These are phyloP conservation scores for Margaritispora aquatica DNA, from an alignment of 495 filamentous ascomycete species.

Conservation along the genomic window DNA sequence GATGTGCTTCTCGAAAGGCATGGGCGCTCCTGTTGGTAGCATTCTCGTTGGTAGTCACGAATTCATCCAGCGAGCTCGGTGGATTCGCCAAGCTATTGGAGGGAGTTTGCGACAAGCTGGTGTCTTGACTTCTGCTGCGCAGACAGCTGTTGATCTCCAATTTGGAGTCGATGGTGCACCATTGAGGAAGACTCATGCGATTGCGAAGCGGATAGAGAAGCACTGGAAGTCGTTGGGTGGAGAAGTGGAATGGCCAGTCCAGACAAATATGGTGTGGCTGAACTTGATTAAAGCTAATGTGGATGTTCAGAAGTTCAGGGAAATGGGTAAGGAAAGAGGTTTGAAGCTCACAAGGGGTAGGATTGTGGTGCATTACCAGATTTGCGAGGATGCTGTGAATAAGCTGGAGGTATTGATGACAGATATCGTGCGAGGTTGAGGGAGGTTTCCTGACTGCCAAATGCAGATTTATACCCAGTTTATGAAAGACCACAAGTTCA, in stretches of 20 bases:
- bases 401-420: constrained; percentile 41
- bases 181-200: constrained; percentile 51
- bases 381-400: constrained; percentile 38
- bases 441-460: neutral
- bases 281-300: constrained; percentile 54
- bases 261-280: constrained; percentile 94
- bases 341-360: constrained; percentile 44
- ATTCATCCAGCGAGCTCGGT: constrained; percentile 65
- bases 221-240: constrained; percentile 59
- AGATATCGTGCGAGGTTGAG: constrained; percentile 18
- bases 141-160: constrained; percentile 50
- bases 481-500: too few species aligned
- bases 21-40: constrained; percentile 82
- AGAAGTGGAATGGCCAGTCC: constrained; percentile 49
- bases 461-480: too few species aligned
- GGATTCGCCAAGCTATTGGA: constrained; percentile 77
- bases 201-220: constrained; percentile 55
- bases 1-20: constrained; percentile 51
- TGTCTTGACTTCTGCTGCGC: constrained; percentile 48
- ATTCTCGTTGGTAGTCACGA: constrained; percentile 61
- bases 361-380: constrained; percentile 60
- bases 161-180: constrained; percentile 64
- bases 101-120: constrained; percentile 72
- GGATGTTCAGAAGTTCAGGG: constrained; percentile 34
- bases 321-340: constrained; percentile 44